Percentiles rank a stretch among this genome's conserved stretches.
phyloP scores from a whole-genome alignment of 768 basidiomycete genomes.

The button mushroom (Agaricus bisporus) region DNA sequence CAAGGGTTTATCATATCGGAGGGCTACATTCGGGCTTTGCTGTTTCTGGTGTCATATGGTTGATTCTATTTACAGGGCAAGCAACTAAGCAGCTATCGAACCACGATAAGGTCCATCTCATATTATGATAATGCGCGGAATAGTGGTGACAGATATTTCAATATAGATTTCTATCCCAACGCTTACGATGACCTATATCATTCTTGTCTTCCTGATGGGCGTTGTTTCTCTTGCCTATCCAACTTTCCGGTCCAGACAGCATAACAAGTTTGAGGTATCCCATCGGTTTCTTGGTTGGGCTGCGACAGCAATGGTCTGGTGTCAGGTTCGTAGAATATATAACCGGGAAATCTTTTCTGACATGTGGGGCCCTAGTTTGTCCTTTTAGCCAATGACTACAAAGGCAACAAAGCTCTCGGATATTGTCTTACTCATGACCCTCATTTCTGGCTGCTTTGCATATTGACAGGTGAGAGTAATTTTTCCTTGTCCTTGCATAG shows the following conservation, averaged over 20 bases:
- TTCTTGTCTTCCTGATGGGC: conserved; percentile 38
- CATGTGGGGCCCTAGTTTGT: conserved; percentile 27
- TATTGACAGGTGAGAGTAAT: conserved; percentile 34
- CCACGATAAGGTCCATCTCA: conserved; percentile 25
- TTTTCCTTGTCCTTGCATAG: neutral
- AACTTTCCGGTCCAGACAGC: conserved; percentile 35
- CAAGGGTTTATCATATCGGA: conserved; percentile 54
- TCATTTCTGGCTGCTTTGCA: conserved; percentile 52
- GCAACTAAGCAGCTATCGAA: conserved; percentile 43
- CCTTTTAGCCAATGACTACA: conserved; percentile 49
- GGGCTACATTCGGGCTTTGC: conserved; percentile 58
- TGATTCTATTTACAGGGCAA: conserved; percentile 41
- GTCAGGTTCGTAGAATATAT: conserved; percentile 30
- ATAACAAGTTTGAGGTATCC: conserved; percentile 47
- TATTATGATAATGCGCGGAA: neutral
- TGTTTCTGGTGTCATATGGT: conserved; percentile 48
- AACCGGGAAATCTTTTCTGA: neutral
- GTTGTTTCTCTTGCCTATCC: conserved; percentile 51
- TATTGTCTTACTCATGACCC: conserved; percentile 36
- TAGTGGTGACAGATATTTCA: neutral
- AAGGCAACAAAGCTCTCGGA: conserved; percentile 28
- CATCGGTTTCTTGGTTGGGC: conserved; percentile 58
- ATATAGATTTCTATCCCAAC: conserved; percentile 39
- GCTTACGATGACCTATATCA: conserved; percentile 44
- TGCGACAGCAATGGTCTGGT: conserved; percentile 46